Evolutionary conservation across 2,329 filamentous ascomycete species (phyloP), one percentile per base, ranked within the genome.

Genomic region (Colletotrichum shisoi): DNA sequence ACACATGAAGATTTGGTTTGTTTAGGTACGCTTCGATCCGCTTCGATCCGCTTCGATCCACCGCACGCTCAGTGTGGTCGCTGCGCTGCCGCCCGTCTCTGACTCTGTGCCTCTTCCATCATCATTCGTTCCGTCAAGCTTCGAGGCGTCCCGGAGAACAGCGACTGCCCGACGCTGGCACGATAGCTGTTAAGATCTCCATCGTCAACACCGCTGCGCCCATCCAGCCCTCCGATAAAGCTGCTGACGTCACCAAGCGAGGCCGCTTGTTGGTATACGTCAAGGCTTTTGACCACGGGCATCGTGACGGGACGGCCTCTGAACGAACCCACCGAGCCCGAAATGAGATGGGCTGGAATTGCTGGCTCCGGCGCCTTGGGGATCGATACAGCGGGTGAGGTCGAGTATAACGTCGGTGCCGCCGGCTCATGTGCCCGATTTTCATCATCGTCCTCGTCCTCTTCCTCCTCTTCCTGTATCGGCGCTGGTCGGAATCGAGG

Each of bases 171-270:
- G 39, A 81, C 71, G 46, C 78, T 79, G 37, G 76, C 78, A 27
- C 78, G 79, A 68, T 81, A 83, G 69, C 80, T 82, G 59, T 74
- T 81, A 48, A 80, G 73, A 57, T 80, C 79, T 46, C 73, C 78
- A 52, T 83, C 80, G 62, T 84, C 83, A 67, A 84, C 78, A 12
- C 82, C 82, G 62, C 78, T 83, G 63, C 80, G 77, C n/a, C 82
- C 83, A 68, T 84, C 82, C 15, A 86, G 73, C 51, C 84, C 84
- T 1, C 84, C 85, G 9, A 86, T 82, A 72, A 86, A 85, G 24
- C 79, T 80, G 67, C 78, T 80, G 53, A 86, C 75, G 19, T 82
- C 78, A 44, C 83, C 83, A 57, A 85, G 74, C 12, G 80, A 80
- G 12, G 79, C 80, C 2, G 83, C 83, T 70, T 79, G 77, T 27